These are phyloP conservation scores for Cenchrus americanus DNA, from an alignment of 176 grass and related monocot genomes.

Conservation along the genomic window DNA sequence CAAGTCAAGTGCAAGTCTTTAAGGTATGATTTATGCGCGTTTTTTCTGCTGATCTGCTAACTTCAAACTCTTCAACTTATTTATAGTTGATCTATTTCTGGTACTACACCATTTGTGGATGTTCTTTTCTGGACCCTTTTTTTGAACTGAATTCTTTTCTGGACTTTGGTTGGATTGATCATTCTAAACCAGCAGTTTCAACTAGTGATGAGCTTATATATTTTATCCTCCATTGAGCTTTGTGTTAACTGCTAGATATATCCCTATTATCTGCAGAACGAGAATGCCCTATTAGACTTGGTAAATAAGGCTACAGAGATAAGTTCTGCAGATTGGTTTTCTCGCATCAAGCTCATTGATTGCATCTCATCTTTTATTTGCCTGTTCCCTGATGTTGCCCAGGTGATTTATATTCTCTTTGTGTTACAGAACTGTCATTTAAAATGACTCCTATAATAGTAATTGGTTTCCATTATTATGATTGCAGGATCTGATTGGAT, in stretches of 20 bases:
- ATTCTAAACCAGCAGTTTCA: neutral
- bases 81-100: neutral
- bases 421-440: slow-evolving; percentile 24
- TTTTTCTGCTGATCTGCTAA: slow-evolving; percentile 13
- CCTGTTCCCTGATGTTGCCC: slow-evolving; percentile 69
- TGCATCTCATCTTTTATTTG: slow-evolving; percentile 79
- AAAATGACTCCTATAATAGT: slow-evolving; percentile 17
- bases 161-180: slow-evolving; percentile 20
- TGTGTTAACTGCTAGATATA: slow-evolving; percentile 46
- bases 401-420: slow-evolving; percentile 57
- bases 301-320: slow-evolving; percentile 63
- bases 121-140: slow-evolving; percentile 8
- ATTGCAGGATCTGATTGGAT: slow-evolving; percentile 77
- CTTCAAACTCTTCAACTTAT: neutral
- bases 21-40: neutral
- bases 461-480: slow-evolving; percentile 24
- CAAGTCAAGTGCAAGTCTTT: slow-evolving; percentile 5
- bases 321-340: slow-evolving; percentile 64
- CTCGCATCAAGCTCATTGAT: slow-evolving; percentile 77
- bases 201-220: neutral
- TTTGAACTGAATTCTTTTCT: neutral
- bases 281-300: slow-evolving; percentile 63
- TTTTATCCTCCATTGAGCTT: slow-evolving; percentile 21
- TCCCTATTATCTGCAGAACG: slow-evolving; percentile 52
- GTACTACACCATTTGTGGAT: neutral